Evolutionary conservation across 2,329 filamentous ascomycete species (phyloP).

Genomic region (Albophoma yamanashiensis): DNA sequence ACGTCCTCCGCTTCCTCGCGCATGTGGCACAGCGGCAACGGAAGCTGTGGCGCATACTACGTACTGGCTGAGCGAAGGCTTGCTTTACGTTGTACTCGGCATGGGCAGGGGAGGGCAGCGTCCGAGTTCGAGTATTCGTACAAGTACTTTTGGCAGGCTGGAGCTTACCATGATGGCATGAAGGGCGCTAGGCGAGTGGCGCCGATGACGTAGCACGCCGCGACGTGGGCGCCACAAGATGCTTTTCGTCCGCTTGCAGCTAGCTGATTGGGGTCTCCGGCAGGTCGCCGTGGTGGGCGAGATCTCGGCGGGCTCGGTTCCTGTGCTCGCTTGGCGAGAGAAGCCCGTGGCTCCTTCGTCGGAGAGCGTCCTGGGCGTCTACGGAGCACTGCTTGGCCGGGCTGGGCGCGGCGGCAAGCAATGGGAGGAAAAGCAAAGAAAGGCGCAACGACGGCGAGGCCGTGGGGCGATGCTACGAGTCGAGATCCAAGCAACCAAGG

Average conservation of each 20-base stretch:
- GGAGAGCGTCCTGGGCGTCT: not conserved
- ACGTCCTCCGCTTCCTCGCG: not conserved
- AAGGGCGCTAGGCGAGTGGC: not conserved
- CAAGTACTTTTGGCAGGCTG: not conserved
- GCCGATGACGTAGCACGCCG: not conserved
- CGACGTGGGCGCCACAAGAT: not conserved
- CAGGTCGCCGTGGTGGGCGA: not conserved
- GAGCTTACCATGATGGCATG: not conserved
- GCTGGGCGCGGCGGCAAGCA: no score
- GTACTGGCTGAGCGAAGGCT: not conserved
- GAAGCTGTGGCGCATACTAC: not conserved
- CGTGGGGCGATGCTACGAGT: not conserved
- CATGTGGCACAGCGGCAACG: not conserved
- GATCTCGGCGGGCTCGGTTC: not conserved
- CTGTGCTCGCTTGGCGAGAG: not conserved
- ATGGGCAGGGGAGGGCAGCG: not conserved
- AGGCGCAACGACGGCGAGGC: not conserved
- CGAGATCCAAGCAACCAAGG: not conserved
- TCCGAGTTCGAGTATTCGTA: no score
- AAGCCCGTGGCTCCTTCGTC: not conserved
- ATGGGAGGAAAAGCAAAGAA: not conserved
- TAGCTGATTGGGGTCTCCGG: not conserved
- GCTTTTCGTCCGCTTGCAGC: not conserved
- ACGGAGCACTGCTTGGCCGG: not conserved
- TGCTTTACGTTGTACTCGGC: not conserved